These are phyloP conservation scores for Cladosporium sp. DNA, from an alignment of 2,329 filamentous ascomycete species.

Conservation along the genomic window DNA sequence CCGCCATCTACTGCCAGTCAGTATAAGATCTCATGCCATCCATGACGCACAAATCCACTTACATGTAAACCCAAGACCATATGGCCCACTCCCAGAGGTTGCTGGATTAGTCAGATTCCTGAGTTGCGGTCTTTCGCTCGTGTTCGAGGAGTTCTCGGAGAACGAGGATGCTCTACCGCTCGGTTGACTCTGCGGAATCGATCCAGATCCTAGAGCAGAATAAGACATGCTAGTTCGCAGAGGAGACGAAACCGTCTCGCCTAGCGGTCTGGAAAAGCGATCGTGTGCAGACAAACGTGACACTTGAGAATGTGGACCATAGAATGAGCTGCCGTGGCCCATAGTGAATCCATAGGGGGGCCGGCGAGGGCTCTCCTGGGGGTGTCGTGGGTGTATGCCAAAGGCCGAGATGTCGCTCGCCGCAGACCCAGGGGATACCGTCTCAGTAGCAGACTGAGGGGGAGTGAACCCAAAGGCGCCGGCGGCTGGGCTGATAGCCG, in stretches of 20 bases:
- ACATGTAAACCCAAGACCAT: slow-evolving; percentile 32
- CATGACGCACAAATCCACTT: slow-evolving; percentile 13
- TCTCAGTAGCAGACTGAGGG: slow-evolving; percentile 45
- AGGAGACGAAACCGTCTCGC: slow-evolving; percentile 41
- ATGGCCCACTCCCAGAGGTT: slow-evolving; percentile 18
- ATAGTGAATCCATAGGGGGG: slow-evolving; percentile 16
- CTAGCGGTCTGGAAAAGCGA: slow-evolving; percentile 36
- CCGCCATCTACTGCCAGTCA: slow-evolving; percentile 19
- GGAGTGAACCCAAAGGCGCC: slow-evolving; percentile 62
- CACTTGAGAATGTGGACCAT: slow-evolving; percentile 31
- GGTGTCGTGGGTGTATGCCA: slow-evolving; percentile 24
- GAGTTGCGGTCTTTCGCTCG: slow-evolving; percentile 19
- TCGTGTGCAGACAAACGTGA: slow-evolving; percentile 43
- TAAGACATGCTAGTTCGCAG: slow-evolving; percentile 45
- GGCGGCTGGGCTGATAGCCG: slow-evolving; percentile 63
- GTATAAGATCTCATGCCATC: background rate
- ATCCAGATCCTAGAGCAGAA: slow-evolving; percentile 20
- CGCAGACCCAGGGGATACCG: slow-evolving; percentile 41
- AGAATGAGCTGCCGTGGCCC: slow-evolving; percentile 11
- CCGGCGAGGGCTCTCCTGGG: slow-evolving; percentile 21
- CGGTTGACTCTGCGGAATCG: slow-evolving; percentile 12
- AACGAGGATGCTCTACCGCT: slow-evolving; percentile 23
- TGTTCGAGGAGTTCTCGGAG: slow-evolving; percentile 20
- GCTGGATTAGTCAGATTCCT: slow-evolving; percentile 20
- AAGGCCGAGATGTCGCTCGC: slow-evolving; percentile 37